Conservation (phyloP, 257 asterid genomes). For the Nyctanthes arbortristis region DNA sequence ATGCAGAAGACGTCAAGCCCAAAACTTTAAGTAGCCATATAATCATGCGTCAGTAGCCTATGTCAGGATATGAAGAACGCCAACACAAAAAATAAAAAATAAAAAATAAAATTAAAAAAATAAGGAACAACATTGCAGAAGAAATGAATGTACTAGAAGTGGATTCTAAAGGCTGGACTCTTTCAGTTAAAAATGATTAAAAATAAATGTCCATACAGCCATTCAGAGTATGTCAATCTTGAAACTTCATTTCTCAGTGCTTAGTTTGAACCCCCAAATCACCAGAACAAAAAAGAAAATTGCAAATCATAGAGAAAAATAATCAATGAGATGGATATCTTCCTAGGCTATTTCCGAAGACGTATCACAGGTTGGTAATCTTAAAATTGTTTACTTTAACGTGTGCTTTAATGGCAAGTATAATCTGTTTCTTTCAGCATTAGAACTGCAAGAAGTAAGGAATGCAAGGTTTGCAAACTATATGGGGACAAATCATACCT, state of each 20-base stretch:
- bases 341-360: background rate
- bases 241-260: background rate
- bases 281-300: too few species aligned
- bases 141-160: background rate
- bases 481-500: conserved; percentile 42
- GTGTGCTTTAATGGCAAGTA: background rate
- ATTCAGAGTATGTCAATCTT: background rate
- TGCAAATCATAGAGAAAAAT: background rate
- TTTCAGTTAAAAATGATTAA: too few species aligned
- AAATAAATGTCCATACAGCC: background rate
- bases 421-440: background rate
- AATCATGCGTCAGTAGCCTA: background rate
- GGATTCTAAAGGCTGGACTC: background rate
- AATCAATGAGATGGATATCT: background rate
- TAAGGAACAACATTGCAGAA: too few species aligned
- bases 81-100: too few species aligned
- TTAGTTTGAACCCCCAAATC: too few species aligned
- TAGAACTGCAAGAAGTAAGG: too few species aligned
- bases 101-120: too few species aligned
- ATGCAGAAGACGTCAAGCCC: background rate
- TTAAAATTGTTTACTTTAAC: background rate
- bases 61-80: background rate
- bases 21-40: background rate
- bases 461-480: too few species aligned
- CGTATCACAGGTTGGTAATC: too few species aligned